These are phyloP conservation scores for Sporormia fimetaria DNA, from an alignment of 495 filamentous ascomycete species.

Conservation along the genomic window DNA sequence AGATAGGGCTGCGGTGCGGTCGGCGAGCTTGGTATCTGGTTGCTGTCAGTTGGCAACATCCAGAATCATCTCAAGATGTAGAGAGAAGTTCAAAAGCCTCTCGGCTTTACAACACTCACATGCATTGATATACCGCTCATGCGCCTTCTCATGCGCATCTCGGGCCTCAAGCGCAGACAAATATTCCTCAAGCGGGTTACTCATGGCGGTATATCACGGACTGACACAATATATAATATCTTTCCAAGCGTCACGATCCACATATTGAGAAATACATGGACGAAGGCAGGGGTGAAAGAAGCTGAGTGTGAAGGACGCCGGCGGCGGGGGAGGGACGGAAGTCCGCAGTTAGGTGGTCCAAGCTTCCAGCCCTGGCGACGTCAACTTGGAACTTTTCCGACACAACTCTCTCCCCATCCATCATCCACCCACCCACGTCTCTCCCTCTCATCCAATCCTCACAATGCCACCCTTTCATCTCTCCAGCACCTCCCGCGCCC, in stretches of 20 bases:
- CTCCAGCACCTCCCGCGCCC: slow-evolving; percentile 20
- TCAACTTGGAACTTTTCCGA: too few relatives aligned
- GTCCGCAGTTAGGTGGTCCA: too few relatives aligned
- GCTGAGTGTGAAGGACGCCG: background rate
- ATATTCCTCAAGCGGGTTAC: slow-evolving; percentile 32
- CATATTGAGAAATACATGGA: too few relatives aligned
- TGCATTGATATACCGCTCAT: slow-evolving; percentile 29
- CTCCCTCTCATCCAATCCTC: background rate
- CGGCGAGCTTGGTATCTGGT: slow-evolving; percentile 35
- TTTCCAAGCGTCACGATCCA: too few relatives aligned
- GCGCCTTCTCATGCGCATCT: slow-evolving; percentile 30
- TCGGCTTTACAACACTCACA: slow-evolving; percentile 19
- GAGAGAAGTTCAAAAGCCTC: background rate
- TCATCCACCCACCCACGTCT: background rate
- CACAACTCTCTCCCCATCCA: too few relatives aligned
- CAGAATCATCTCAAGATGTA: background rate
- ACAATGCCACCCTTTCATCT: slow-evolving; percentile 18
- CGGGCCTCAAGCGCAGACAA: slow-evolving; percentile 29
- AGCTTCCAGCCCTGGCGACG: too few relatives aligned
- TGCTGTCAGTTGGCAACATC: background rate
- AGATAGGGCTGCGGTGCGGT: slow-evolving; percentile 29
- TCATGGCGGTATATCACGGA: slow-evolving; percentile 32
- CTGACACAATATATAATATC: too few relatives aligned
- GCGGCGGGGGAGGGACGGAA: too few relatives aligned
- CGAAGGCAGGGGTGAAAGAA: background rate